Percentiles rank a stretch among this genome's conserved stretches.
phyloP scores from a whole-genome alignment of 495 filamentous ascomycete genomes.

The Xylona heveae region DNA sequence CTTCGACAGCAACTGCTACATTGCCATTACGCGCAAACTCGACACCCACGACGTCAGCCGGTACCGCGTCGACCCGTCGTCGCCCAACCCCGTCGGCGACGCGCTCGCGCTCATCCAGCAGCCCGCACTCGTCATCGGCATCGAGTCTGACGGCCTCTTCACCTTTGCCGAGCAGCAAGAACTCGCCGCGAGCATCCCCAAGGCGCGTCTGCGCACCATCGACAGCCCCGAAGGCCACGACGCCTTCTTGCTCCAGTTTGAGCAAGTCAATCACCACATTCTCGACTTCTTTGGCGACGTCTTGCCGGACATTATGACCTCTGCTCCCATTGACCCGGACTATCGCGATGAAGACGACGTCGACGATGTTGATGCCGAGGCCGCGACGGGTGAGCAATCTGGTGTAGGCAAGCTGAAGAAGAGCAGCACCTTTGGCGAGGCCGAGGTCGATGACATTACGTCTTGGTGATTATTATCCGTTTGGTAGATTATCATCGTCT shows the following conservation, averaged over 20 bases:
- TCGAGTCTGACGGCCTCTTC: constrained; percentile 86
- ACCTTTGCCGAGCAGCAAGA: constrained; percentile 93
- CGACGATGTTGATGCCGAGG: background rate
- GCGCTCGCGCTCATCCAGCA: constrained; percentile 71
- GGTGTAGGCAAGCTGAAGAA: constrained; percentile 35
- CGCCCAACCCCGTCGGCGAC: constrained; percentile 29
- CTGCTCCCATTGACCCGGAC: too few species aligned
- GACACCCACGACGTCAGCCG: constrained; percentile 91
- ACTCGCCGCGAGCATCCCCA: constrained; percentile 60
- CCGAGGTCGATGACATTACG: constrained; percentile 92
- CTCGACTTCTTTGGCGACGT: constrained; percentile 65
- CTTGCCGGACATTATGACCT: constrained; percentile 80
- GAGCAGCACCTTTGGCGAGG: constrained; percentile 79
- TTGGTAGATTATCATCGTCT: too few species aligned
- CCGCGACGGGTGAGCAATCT: constrained; percentile 5
- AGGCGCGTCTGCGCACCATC: constrained; percentile 61
- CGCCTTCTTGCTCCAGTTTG: constrained; percentile 88
- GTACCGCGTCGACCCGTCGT: constrained; percentile 8
- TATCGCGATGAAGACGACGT: background rate
- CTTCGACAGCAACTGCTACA: constrained; percentile 97
- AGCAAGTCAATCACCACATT: constrained; percentile 83
- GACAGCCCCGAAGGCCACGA: constrained; percentile 91
- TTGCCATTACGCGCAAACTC: constrained; percentile 95
- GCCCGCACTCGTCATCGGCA: constrained; percentile 74
- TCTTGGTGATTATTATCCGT: constrained; percentile 43